Evolutionary conservation across 495 filamentous ascomycete genomes (phyloP), one percentile per base, ranked within the genome.

Genomic region (Astrothelium subdiscretum): DNA sequence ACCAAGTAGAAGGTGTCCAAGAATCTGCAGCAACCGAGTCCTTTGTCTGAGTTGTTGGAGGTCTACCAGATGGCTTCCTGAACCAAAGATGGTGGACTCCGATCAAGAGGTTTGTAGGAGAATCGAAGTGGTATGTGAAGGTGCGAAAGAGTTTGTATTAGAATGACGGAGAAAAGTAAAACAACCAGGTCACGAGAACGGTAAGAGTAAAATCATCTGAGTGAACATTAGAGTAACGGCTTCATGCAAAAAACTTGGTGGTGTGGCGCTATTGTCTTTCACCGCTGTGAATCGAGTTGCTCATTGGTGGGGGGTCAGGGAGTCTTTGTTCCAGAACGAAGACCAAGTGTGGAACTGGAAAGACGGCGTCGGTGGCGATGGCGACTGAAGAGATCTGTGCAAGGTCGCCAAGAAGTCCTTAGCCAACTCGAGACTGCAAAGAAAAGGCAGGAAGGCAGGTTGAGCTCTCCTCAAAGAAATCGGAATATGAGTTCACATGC

Each of bases 401-500:
- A 20, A 29, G 48, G 22, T 29, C 29, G 48, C 20, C 22, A 26
- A 54, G 24, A 29, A 54, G 15, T 11, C 3, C 42, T n/a, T n/a
- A 11, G 42, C 3, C 22, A 54, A 54, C 6, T 26, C n/a, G 20
- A 4, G 20, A n/a, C n/a, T n/a, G 48, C 12, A 29, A 54, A 54
- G 20, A 24, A 54, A 22, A 22, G n/a, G 12, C 12, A 48, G 43
- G 20, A 15, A 22, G 43, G 48, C 20, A n/a, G 48, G 2, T 26
- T n/a, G 11, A 24, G 24, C 8, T 11, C 8, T 29, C 24, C n/a
- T n/a, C n/a, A n/a, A n/a, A n/a, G n/a, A n/a, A n/a, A n/a, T n/a
- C n/a, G n/a, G n/a, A n/a, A n/a, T n/a, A n/a, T n/a, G n/a, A n/a
- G 24, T 54, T 54, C 48, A 54, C 48, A 54, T 54, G 48, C 48